phyloP scores from a whole-genome alignment of 129 eudicot genomes.

The Silybum marianum region DNA sequence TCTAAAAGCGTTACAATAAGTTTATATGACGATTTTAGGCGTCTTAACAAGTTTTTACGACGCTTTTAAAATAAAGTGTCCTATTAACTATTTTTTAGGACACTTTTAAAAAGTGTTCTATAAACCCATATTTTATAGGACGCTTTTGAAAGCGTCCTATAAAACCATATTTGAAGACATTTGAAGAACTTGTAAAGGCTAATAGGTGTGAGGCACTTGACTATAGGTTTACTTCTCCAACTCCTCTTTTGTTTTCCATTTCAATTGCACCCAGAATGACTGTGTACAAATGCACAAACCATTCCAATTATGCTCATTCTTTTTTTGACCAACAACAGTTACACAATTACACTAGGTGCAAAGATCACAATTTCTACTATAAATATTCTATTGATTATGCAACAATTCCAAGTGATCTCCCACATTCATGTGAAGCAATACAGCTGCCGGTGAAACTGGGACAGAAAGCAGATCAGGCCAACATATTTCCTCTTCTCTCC shows the following conservation, averaged over 20 bases:
- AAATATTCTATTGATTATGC: background rate
- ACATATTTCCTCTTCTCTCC: slow-evolving; percentile 18
- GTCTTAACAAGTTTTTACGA: too few relatives aligned
- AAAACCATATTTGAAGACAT: too few relatives aligned
- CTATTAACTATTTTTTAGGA: too few relatives aligned
- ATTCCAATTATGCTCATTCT: background rate
- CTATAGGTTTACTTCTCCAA: slow-evolving; percentile 17
- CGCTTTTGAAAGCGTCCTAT: too few relatives aligned
- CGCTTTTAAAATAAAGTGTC: too few relatives aligned
- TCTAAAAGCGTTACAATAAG: too few relatives aligned
- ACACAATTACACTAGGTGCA: background rate
- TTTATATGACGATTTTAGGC: too few relatives aligned
- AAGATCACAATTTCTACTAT: slow-evolving; percentile 22
- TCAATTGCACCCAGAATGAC: background rate
- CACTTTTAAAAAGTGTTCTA: too few relatives aligned
- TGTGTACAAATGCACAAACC: slow-evolving; percentile 39
- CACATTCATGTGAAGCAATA: slow-evolving; percentile 4
- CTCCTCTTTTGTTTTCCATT: slow-evolving; percentile 29
- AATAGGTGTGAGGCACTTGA: background rate
- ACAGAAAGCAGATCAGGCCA: background rate
- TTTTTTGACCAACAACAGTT: background rate
- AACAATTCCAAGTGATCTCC: slow-evolving; percentile 20
- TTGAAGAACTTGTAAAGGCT: too few relatives aligned
- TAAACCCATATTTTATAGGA: too few relatives aligned
- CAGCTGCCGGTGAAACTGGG: background rate